These are phyloP conservation scores for Colletotrichum theobromicola DNA, from an alignment of 2,329 filamentous ascomycete genomes.

Conservation along the genomic window DNA sequence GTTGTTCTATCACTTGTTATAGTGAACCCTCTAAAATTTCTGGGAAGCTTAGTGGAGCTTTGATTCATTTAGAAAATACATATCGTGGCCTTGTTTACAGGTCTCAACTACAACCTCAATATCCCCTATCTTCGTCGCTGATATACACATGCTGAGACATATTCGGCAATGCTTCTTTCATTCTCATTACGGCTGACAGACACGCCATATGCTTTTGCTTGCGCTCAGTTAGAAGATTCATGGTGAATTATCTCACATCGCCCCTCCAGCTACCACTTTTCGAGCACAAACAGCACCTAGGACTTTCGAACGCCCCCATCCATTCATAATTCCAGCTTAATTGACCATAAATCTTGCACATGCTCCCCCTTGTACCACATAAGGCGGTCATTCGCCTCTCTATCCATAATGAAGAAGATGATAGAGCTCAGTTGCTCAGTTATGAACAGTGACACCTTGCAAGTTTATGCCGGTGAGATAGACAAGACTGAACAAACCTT, in stretches of 20 bases:
- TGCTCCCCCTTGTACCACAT: no score
- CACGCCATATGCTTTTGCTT: no score
- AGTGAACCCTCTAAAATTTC: background rate
- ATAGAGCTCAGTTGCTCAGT: background rate
- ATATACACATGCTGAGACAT: background rate
- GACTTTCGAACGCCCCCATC: no score
- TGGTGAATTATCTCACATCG: no score
- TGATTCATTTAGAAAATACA: background rate
- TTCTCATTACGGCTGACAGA: background rate
- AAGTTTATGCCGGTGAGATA: background rate
- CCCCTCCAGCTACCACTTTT: no score
- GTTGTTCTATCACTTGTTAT: background rate
- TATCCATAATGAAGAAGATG: background rate
- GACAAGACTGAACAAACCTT: background rate
- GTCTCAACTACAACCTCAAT: background rate
- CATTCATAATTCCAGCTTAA: no score
- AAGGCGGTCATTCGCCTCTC: no score
- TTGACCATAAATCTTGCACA: rapidly evolving
- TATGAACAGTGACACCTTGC: background rate
- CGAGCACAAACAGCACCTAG: no score
- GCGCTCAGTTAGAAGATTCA: no score
- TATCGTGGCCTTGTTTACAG: background rate
- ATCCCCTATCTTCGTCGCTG: background rate
- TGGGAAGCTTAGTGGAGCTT: background rate
- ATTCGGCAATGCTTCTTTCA: background rate